Conservation (phyloP, 2,329 filamentous ascomycete species). For the Venturia effusa region DNA sequence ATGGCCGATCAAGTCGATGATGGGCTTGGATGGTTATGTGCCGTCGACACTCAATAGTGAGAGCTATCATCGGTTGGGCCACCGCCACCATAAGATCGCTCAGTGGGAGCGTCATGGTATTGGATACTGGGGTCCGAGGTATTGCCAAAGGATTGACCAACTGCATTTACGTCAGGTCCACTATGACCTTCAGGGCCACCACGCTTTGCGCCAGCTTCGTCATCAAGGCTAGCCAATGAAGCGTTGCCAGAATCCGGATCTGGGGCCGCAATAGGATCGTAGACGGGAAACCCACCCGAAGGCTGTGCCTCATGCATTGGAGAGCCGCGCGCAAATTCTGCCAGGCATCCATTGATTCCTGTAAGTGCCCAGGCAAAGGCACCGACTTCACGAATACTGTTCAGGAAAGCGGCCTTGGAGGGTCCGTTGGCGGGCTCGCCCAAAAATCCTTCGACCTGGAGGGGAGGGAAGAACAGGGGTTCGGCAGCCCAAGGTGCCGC, state of each 20-base stretch:
- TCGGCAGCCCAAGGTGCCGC: constrained; percentile 70
- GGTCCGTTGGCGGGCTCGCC: constrained; percentile 35
- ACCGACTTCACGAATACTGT: constrained; percentile 69
- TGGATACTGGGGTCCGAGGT: background rate
- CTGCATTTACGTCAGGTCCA: background rate
- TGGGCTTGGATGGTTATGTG: background rate
- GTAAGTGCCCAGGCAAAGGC: constrained; percentile 80
- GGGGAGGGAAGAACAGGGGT: constrained; percentile 41
- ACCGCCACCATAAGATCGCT: background rate
- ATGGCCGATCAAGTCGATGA: background rate
- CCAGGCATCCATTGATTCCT: constrained; percentile 68
- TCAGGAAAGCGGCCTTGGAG: constrained; percentile 56
- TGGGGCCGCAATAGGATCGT: constrained; percentile 26
- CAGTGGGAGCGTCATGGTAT: background rate
- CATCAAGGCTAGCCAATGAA: background rate
- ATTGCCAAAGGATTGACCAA: background rate
- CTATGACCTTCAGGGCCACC: background rate
- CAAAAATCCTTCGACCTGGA: constrained; percentile 18
- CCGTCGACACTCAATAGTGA: background rate
- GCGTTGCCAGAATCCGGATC: constrained; percentile 6
- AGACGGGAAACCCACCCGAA: constrained; percentile 48
- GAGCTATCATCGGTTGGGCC: background rate
- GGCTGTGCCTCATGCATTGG: constrained; percentile 55
- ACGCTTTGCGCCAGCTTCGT: background rate
- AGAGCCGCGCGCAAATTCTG: constrained; percentile 50